Percentiles rank a stretch among this genome's conserved stretches.
Evolutionary conservation across 352 stramenopile species (phyloP).

Genomic region (Globisporangium takayamanum): DNA sequence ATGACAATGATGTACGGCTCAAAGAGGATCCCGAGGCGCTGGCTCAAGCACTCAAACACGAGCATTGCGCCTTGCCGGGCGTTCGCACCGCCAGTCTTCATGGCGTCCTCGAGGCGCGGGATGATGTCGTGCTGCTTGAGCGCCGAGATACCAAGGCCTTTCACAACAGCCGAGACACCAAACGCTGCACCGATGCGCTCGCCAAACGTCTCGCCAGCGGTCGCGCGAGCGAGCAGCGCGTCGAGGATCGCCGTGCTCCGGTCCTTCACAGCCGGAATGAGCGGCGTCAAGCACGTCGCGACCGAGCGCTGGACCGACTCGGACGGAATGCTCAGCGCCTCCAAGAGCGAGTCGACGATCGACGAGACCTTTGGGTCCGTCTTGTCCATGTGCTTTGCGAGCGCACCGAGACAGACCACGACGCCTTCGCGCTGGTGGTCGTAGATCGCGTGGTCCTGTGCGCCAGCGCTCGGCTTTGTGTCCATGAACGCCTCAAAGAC

Average conservation of each 20-base stretch:
- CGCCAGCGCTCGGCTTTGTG: constrained; percentile 41
- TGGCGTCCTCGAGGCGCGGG: constrained; percentile 78
- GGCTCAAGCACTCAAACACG: constrained; percentile 96
- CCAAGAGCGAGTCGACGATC: constrained; percentile 84
- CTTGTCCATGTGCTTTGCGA: constrained; percentile 89
- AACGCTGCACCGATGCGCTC: constrained; percentile 93
- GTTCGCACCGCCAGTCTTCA: constrained; percentile 70
- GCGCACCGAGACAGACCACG: constrained; percentile 84
- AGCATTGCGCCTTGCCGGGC: constrained; percentile 93
- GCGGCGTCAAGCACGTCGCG: constrained; percentile 82
- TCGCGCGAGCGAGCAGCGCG: constrained; percentile 64
- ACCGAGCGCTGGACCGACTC: constrained; percentile 92
- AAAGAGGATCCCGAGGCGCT: constrained; percentile 96
- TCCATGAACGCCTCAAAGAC: constrained; percentile 77
- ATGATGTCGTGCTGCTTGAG: constrained; percentile 98
- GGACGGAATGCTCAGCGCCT: constrained; percentile 88
- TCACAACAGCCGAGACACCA: constrained; percentile 97
- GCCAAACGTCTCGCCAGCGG: constrained; percentile 75
- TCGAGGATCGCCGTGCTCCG: constrained; percentile 73
- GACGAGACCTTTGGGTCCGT: constrained; percentile 83
- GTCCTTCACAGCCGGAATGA: constrained; percentile 81
- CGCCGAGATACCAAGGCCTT: constrained; percentile 97
- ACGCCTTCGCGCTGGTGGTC: constrained; percentile 88
- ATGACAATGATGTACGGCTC: constrained; percentile 98
- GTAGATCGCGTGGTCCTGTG: constrained; percentile 47